These are phyloP conservation scores for Lentinula guzmanii DNA, from an alignment of 768 basidiomycete species.

Conservation along the genomic window DNA sequence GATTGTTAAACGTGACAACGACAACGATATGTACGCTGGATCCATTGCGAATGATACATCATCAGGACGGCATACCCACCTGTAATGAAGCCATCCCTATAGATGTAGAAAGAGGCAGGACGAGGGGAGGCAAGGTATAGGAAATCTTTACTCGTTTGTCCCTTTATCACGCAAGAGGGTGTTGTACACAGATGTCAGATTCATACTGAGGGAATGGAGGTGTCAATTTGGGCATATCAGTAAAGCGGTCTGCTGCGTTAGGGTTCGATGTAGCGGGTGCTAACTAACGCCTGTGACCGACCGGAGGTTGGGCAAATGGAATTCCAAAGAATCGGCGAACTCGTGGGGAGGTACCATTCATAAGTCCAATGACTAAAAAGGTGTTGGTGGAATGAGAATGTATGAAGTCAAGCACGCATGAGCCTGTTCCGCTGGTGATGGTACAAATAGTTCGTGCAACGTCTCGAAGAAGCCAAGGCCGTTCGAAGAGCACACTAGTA, in stretches of 20 bases:
- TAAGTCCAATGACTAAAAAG: too few relatives aligned
- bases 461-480: too few relatives aligned
- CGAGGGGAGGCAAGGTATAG: background rate
- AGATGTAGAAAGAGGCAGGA: background rate
- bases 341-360: too few relatives aligned
- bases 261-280: background rate
- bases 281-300: too few relatives aligned
- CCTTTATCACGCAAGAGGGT: background rate
- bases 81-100: background rate
- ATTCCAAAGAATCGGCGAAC: too few relatives aligned
- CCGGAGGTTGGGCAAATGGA: background rate
- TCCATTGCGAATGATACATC: background rate
- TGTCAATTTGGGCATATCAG: background rate
- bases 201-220: background rate
- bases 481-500: too few relatives aligned
- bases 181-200: background rate
- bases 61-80: background rate
- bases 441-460: too few relatives aligned
- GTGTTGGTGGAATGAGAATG: too few relatives aligned
- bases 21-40: background rate
- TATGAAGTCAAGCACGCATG: too few relatives aligned
- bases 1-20: background rate
- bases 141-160: background rate
- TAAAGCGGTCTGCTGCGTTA: background rate
- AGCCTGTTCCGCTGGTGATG: too few relatives aligned